These are phyloP conservation scores for Juglanconis sp. DNA, from an alignment of 2,329 filamentous ascomycete genomes.

Conservation along the genomic window DNA sequence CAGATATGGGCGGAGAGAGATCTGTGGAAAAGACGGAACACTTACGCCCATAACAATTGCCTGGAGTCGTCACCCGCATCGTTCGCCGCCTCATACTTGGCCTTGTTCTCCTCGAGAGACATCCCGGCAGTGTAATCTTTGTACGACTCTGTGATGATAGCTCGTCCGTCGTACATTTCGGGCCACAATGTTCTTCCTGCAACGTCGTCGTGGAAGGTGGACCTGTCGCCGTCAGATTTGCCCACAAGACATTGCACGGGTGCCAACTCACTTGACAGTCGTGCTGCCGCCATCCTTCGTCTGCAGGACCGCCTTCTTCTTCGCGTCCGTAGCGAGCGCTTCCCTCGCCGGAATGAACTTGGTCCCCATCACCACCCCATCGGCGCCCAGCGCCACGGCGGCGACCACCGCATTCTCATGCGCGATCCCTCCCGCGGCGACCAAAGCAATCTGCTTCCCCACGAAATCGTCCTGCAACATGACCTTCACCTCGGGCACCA, in stretches of 20 bases:
- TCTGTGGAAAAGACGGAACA: neutral
- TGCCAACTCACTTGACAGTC: slow-evolving; percentile 40
- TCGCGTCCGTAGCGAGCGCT: slow-evolving; percentile 37
- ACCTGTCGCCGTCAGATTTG: slow-evolving; percentile 12
- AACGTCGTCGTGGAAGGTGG: slow-evolving; percentile 41
- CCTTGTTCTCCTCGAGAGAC: slow-evolving; percentile 40
- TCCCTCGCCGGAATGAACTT: slow-evolving; percentile 44
- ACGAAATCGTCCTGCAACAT: slow-evolving; percentile 38
- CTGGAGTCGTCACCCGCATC: slow-evolving; percentile 30
- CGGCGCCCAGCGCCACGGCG: slow-evolving; percentile 42
- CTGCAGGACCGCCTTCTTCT: slow-evolving; percentile 39
- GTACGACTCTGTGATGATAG: slow-evolving; percentile 37
- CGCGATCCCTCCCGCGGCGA: slow-evolving; percentile 60
- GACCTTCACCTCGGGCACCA: slow-evolving; percentile 56
- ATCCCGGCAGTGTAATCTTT: slow-evolving; percentile 37
- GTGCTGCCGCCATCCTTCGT: slow-evolving; percentile 41
- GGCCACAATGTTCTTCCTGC: slow-evolving; percentile 38
- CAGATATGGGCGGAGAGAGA: neutral
- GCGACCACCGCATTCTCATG: slow-evolving; percentile 55
- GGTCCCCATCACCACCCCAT: slow-evolving; percentile 43
- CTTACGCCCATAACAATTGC: slow-evolving; percentile 34
- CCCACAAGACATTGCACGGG: too few species aligned
- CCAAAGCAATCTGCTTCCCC: slow-evolving; percentile 35
- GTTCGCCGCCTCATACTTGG: slow-evolving; percentile 36
- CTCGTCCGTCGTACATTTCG: slow-evolving; percentile 41